Percentiles rank a stretch among this genome's conserved stretches.
Conservation (phyloP, 371 early-diverging fungal genomes). For the Capillidium heterosporum region DNA sequence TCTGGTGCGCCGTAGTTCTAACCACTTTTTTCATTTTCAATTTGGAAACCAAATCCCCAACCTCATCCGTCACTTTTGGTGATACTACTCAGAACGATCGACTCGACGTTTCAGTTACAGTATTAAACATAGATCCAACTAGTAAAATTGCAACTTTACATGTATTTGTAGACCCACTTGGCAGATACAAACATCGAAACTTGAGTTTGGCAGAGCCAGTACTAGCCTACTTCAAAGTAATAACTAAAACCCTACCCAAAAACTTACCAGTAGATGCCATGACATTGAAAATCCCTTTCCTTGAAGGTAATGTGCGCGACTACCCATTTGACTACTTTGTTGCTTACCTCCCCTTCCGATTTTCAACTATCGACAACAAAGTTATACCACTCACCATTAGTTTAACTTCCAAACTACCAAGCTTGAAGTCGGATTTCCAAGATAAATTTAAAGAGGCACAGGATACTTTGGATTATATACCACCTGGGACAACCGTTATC, state of each 20-base stretch:
- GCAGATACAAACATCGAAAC: slow-evolving; percentile 13
- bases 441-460: not conserved
- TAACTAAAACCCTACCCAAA: not conserved
- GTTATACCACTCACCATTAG: not conserved
- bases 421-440: not conserved
- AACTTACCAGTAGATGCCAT: not conserved
- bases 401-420: not conserved
- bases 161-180: slow-evolving; percentile 14
- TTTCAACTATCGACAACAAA: too few species aligned
- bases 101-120: too few species aligned
- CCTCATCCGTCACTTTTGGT: too few species aligned
- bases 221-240: not conserved
- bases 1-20: too few species aligned
- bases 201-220: slow-evolving; percentile 5
- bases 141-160: slow-evolving; percentile 15
- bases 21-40: too few species aligned
- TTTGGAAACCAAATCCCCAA: too few species aligned
- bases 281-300: slow-evolving; percentile 16
- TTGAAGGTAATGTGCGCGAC: slow-evolving; percentile 14
- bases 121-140: slow-evolving; percentile 15
- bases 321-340: slow-evolving; percentile 16
- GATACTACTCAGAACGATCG: too few species aligned
- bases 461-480: too few species aligned
- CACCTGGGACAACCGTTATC: not conserved
- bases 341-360: not conserved